phyloP scores from a whole-genome alignment of 2,329 filamentous ascomycete species.

The Stagonosporopsis vannaccii region DNA sequence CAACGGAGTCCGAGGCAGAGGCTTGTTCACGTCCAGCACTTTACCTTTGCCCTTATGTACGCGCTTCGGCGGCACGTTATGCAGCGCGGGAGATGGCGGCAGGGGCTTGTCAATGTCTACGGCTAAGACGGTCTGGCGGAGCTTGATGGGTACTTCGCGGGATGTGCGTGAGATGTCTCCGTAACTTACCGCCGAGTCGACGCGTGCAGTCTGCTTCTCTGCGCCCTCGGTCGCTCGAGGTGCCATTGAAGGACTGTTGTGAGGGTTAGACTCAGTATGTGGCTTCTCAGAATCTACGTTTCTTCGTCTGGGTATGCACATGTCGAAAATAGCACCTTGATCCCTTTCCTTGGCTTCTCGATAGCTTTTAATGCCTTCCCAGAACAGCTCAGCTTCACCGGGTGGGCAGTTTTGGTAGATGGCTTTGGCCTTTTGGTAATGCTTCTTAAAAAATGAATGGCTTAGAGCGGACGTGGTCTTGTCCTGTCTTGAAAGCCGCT shows the following conservation, averaged over 20 bases:
- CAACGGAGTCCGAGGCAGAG: conserved; percentile 14
- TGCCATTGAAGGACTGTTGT: neutral
- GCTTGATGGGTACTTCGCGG: conserved; percentile 19
- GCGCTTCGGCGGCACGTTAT: conserved; percentile 3
- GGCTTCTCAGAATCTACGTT: neutral
- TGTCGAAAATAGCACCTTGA: neutral
- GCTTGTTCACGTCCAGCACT: neutral
- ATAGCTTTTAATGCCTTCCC: conserved; percentile 23
- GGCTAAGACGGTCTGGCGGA: neutral
- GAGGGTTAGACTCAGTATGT: neutral
- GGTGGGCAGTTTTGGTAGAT: conserved; percentile 34
- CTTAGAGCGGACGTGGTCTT: neutral
- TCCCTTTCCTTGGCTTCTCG: conserved; percentile 16
- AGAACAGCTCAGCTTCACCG: conserved; percentile 38
- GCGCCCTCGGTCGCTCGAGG: neutral
- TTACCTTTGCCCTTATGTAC: neutral
- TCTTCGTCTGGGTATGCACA: neutral
- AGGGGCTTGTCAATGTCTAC: conserved; percentile 24
- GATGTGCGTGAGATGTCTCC: conserved; percentile 17
- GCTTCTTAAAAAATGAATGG: conserved; percentile 3
- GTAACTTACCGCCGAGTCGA: conserved; percentile 7
- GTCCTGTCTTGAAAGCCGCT: neutral
- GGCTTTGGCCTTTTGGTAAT: conserved; percentile 21
- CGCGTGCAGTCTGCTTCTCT: neutral
- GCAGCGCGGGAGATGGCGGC: conserved; percentile 21